These are phyloP conservation scores for Nannizziopsis arthrosporioides DNA, from an alignment of 2,329 filamentous ascomycete species.

Conservation along the genomic window DNA sequence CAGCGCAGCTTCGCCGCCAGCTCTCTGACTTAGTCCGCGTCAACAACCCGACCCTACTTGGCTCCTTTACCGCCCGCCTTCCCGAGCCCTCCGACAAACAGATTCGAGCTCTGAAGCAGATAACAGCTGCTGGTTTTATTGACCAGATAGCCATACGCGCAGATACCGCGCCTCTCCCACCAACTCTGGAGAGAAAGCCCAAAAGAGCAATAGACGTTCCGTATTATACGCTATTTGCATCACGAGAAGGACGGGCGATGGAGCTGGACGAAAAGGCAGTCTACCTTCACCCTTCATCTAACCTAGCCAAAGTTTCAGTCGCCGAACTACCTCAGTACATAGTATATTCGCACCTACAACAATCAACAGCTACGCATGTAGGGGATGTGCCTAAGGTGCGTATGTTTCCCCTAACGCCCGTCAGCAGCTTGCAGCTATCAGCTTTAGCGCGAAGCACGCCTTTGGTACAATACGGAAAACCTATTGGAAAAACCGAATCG, in stretches of 20 bases:
- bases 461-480: constrained; percentile 74
- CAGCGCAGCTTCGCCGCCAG: constrained; percentile 68
- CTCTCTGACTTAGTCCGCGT: constrained; percentile 67
- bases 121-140: constrained; percentile 82
- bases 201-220: constrained; percentile 83
- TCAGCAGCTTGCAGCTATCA: constrained; percentile 63
- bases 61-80: constrained; percentile 39
- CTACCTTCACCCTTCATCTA: constrained; percentile 76
- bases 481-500: constrained; percentile 65
- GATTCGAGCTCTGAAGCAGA: constrained; percentile 73
- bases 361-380: constrained; percentile 44
- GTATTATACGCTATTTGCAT: constrained; percentile 76
- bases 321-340: constrained; percentile 77
- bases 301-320: constrained; percentile 57
- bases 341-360: constrained; percentile 76
- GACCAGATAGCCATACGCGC: constrained; percentile 89
- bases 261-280: constrained; percentile 53
- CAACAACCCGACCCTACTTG: constrained; percentile 48
- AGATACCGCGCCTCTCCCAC: constrained; percentile 66
- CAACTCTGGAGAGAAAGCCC: constrained; percentile 56
- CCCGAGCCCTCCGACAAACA: constrained; percentile 54
- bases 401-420: constrained; percentile 76
- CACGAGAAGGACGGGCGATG: constrained; percentile 33
- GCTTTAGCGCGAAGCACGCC: constrained; percentile 75
- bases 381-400: constrained; percentile 59